phyloP scores from a whole-genome alignment of 2,329 filamentous ascomycete species.

The Neocucurbitaria cava region DNA sequence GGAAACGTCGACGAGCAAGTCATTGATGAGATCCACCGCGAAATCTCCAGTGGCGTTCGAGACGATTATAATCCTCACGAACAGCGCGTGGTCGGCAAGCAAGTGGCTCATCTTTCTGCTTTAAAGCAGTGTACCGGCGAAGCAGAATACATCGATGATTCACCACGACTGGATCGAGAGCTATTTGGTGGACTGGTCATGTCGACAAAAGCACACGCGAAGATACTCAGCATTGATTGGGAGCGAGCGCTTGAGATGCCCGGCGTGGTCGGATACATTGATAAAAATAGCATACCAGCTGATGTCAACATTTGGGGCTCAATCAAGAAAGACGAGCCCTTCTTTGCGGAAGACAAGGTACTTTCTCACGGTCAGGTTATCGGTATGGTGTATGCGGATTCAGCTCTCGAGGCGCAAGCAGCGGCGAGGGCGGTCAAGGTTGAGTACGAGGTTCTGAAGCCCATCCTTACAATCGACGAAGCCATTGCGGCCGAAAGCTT shows the following conservation, averaged over 20 bases:
- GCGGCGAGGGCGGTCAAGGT: conserved; percentile 84
- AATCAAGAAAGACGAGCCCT: conserved; percentile 79
- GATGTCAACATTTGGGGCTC: conserved; percentile 92
- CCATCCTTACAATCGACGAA: conserved; percentile 91
- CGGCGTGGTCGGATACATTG: conserved; percentile 83
- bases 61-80: conserved; percentile 81
- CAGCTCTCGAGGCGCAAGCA: conserved; percentile 76
- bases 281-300: conserved; percentile 79
- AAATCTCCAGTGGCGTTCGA: conserved; percentile 77
- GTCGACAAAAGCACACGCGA: conserved; percentile 86
- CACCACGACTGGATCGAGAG: conserved; percentile 82
- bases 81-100: conserved; percentile 81
- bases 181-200: conserved; percentile 86
- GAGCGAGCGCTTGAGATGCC: conserved; percentile 80
- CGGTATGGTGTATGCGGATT: conserved; percentile 82
- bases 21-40: conserved; percentile 80
- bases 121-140: conserved; percentile 92
- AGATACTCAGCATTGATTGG: conserved; percentile 79
- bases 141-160: conserved; percentile 94
- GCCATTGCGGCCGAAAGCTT: conserved; percentile 89
- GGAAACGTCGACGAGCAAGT: conserved; percentile 71
- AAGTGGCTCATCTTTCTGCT: conserved; percentile 84
- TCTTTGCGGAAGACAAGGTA: conserved; percentile 89
- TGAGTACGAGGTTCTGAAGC: conserved; percentile 85
- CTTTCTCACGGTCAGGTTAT: conserved; percentile 89